phyloP scores from a whole-genome alignment of 2,329 filamentous ascomycete species.

The Exophiala mesophila region DNA sequence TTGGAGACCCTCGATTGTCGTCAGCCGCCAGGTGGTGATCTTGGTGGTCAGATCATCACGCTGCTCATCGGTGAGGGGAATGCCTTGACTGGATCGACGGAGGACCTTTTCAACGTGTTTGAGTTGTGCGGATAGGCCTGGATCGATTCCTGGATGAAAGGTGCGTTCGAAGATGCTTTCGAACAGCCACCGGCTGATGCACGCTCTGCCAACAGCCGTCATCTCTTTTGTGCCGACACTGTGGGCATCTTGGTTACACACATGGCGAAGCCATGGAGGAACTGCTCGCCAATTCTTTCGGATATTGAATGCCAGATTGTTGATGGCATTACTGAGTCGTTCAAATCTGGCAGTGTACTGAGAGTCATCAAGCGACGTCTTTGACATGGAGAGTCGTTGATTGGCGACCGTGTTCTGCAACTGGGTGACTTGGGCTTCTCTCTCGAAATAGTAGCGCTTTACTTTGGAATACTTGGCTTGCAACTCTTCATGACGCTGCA shows the following conservation, averaged over 20 bases:
- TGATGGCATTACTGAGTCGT: conserved; percentile 86
- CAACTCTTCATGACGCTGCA: conserved; percentile 42
- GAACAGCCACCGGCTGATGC: conserved; percentile 83
- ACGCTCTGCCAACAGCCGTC: conserved; percentile 86
- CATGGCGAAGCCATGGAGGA: conserved; percentile 72
- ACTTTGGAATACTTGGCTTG: conserved; percentile 95
- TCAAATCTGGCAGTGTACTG: conserved; percentile 88
- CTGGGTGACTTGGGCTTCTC: conserved; percentile 82
- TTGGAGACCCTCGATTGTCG: conserved; percentile 85
- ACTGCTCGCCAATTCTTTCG: conserved; percentile 87
- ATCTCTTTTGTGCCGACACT: conserved; percentile 92
- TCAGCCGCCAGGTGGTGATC: conserved; percentile 86
- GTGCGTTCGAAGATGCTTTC: conserved; percentile 87
- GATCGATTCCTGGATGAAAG: conserved; percentile 86
- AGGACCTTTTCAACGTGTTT: conserved; percentile 88
- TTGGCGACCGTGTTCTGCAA: conserved; percentile 97
- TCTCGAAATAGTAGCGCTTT: conserved; percentile 94
- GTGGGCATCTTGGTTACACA: conserved; percentile 79
- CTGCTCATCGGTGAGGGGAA: conserved; percentile 38
- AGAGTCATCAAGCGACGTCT: conserved; percentile 89
- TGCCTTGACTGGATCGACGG: conserved; percentile 44
- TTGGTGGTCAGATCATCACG: conserved; percentile 82
- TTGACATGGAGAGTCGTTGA: conserved; percentile 88
- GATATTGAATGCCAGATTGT: conserved; percentile 91
- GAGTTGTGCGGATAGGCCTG: conserved; percentile 67